These are phyloP conservation scores for Kluyveromyces aestuarii DNA, from an alignment of 805 yeast species.

Conservation along the genomic window DNA sequence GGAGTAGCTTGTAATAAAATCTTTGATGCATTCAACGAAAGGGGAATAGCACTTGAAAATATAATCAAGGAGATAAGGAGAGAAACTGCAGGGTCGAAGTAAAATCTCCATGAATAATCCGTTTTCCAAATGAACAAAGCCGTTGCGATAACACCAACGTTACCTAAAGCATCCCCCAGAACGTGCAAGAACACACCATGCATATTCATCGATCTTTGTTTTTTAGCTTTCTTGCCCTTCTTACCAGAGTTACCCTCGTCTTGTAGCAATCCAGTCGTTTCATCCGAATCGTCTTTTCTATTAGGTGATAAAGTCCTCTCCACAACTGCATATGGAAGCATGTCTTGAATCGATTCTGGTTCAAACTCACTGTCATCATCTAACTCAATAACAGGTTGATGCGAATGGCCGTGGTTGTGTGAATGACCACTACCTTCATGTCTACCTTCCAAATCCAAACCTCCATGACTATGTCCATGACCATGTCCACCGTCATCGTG, in stretches of 20 bases:
- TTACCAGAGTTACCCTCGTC: conserved; percentile 1
- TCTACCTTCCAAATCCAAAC: conserved; percentile 8
- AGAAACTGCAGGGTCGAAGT: conserved; percentile 81
- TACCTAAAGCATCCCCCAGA: conserved; percentile 92
- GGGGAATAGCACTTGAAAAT: conserved; percentile 83
- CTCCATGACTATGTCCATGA: conserved; percentile 24
- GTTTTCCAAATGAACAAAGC: conserved; percentile 94
- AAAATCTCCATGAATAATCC: conserved; percentile 77
- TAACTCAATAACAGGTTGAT: conserved; percentile 17
- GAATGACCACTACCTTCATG: conserved; percentile 9
- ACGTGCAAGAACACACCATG: conserved; percentile 95
- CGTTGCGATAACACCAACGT: conserved; percentile 82
- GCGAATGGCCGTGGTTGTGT: conserved; percentile 8
- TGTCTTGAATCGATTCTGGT: conserved; percentile 10
- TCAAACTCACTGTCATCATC: conserved; percentile 1
- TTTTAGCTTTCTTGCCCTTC: conserved; percentile 8
- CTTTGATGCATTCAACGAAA: conserved; percentile 77
- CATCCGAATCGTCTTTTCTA: conserved; percentile 10
- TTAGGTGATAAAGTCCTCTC: conserved; percentile 11
- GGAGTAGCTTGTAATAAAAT: conserved; percentile 93
- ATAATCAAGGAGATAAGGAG: conserved; percentile 79
- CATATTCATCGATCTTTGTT: conserved; percentile 76
- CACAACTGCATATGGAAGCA: conserved; percentile 22
- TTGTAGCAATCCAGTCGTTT: conserved; percentile 25
- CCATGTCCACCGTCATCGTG: conserved; percentile 72